Base-by-base conservation (phyloP, 148 eudicot species). In the Chenopodium album region DNA sequence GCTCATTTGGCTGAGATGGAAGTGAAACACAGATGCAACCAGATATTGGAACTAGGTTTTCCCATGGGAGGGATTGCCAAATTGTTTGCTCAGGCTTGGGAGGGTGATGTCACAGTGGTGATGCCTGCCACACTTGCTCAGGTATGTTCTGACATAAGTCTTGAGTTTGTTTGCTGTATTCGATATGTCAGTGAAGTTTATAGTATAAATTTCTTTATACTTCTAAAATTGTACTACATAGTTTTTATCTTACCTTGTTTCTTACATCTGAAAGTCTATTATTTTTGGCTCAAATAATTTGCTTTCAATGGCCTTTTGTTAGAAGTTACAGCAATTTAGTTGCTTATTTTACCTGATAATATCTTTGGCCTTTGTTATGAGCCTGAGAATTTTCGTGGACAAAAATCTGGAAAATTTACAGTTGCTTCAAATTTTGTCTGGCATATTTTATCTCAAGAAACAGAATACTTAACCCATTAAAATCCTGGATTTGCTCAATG, bases 11-110 rank as follows among this genome's bases (percentile, higher is more conserved):
- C 85, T 19, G 99, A 96, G 89, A 92, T 96, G 99, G 99, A 96
- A 86, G 99, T 96, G 79, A 96, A 96, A 83, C 97, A 96, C 87
- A 83, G 97, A 86, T 96, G 95, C 89, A 88, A 90, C 88, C 98
- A 96, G 86, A 80, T 94, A 82, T 85, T 96, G 90, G 99, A 92
- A 80, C 95, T 96, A 56, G 99, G 99, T 71, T 94, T 94, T 80
- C 98, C 99, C 9, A 78, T 94, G 56, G 94, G 98, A 23, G 99
- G 98, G 75, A 63, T 94, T 19, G 92, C 97, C 64, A 92, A 91
- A 87, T 89, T 96, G 48, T 96, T 96, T 88, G 98, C 99, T 87
- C 99, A 96, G 81, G 99, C 95, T 66, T 96, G 99, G 99, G 99
- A 96, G 82, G 99, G 99, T 54, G 98, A 96, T 86, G 97, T 96